phyloP scores from a whole-genome alignment of 2,329 filamentous ascomycete genomes.

The Colletotrichum salicis region DNA sequence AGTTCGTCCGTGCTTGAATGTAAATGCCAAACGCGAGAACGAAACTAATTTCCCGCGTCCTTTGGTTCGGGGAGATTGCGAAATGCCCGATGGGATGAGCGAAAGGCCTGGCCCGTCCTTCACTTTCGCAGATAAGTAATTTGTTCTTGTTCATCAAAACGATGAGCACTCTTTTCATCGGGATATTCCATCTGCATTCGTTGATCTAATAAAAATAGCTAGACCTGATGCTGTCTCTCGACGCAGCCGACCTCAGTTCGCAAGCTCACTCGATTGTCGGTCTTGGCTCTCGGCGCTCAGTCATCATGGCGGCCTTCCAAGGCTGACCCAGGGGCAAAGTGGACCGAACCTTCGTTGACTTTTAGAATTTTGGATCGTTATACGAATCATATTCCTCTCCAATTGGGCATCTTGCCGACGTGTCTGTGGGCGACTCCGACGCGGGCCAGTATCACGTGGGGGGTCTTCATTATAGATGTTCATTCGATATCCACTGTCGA shows the following conservation, averaged over 20 bases:
- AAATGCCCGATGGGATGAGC: not conserved
- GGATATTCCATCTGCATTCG: not conserved
- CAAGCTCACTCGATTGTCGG: not conserved
- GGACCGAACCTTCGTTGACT: not conserved
- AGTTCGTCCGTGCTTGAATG: not conserved
- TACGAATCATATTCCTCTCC: not conserved
- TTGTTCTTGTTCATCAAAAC: too few species aligned
- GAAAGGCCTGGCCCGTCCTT: not conserved
- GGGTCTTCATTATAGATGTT: not conserved
- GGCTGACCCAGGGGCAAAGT: not conserved
- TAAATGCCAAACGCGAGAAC: not conserved
- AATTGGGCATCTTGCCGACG: not conserved
- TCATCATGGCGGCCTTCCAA: not conserved
- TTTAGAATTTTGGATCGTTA: not conserved
- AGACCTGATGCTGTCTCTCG: not conserved
- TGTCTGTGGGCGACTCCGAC: not conserved
- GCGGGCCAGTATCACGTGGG: not conserved
- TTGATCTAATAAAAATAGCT: not conserved
- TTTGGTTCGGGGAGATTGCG: not conserved
- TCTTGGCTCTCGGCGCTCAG: constrained; percentile 7
- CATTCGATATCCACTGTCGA: too few species aligned
- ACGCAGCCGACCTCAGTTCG: too few species aligned
- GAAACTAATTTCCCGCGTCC: not conserved
- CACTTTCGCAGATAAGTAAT: not conserved
- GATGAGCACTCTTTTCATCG: not conserved